These are phyloP conservation scores for Candida sithepensis DNA, from an alignment of 805 yeast genomes.

Conservation along the genomic window DNA sequence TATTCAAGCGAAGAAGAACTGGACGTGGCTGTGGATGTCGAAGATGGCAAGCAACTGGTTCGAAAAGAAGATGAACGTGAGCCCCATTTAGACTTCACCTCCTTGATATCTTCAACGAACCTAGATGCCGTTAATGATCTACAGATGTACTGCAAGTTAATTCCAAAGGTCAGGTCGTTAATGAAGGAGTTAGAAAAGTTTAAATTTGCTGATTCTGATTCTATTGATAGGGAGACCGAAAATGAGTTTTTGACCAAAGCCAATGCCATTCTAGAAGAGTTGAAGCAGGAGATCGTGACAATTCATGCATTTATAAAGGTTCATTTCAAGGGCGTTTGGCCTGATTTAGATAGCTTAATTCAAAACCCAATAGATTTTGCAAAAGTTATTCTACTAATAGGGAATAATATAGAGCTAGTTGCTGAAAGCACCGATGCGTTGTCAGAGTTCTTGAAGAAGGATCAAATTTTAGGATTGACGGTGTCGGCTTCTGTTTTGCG, in stretches of 20 bases:
- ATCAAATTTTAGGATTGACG: constrained; percentile 65
- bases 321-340: constrained; percentile 59
- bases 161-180: constrained; percentile 19
- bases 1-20: constrained; percentile 32
- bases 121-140: constrained; percentile 21
- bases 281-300: constrained; percentile 50
- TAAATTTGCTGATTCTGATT: constrained; percentile 26
- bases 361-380: constrained; percentile 62
- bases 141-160: constrained; percentile 25
- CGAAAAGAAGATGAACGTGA: not conserved
- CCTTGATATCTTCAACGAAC: constrained; percentile 11
- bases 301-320: constrained; percentile 48
- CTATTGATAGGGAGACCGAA: constrained; percentile 36
- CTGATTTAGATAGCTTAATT: constrained; percentile 65
- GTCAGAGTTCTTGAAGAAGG: constrained; percentile 47
- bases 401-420: constrained; percentile 32
- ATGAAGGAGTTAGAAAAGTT: constrained; percentile 24
- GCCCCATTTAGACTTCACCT: constrained; percentile 4
- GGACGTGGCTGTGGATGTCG: not conserved
- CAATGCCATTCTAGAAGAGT: constrained; percentile 51
- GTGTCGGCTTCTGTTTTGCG: constrained; percentile 62
- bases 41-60: not conserved
- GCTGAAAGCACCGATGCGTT: constrained; percentile 32
- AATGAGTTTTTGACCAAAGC: constrained; percentile 49
- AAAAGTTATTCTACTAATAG: constrained; percentile 45